A percentile compares a stretch with the other conserved stretches of the same genome.
Evolutionary conservation across 495 filamentous ascomycete species (phyloP).

Genomic region (Clavariopsis aquatica): DNA sequence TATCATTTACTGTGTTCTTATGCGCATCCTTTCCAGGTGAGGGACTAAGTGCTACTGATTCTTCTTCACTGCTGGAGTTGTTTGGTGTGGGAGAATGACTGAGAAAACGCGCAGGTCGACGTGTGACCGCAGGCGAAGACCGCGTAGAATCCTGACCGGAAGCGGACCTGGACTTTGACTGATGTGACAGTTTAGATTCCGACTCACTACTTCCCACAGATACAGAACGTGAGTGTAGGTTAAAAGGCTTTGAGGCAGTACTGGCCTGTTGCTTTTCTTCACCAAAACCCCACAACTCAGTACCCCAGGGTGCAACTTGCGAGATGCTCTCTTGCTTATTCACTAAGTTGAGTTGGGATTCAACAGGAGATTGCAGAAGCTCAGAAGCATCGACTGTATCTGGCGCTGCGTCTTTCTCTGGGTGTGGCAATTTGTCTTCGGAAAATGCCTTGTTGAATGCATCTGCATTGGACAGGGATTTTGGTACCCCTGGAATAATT

Average conservation of each 20-base stretch:
- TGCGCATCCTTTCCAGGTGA: not conserved
- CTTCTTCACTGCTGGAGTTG: slow-evolving; percentile 5
- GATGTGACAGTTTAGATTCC: not conserved
- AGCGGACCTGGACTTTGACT: slow-evolving; percentile 9
- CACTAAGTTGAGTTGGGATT: not conserved
- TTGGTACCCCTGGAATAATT: not conserved
- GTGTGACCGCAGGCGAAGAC: slow-evolving; percentile 8
- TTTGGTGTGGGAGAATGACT: slow-evolving; percentile 17
- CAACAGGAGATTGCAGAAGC: not conserved
- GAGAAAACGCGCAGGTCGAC: slow-evolving; percentile 16
- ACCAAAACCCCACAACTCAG: slow-evolving; percentile 8
- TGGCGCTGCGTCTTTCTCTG: not conserved
- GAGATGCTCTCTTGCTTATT: not conserved
- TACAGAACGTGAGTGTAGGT: not conserved
- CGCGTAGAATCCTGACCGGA: not conserved
- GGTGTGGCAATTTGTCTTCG: not conserved
- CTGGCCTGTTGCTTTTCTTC: not conserved
- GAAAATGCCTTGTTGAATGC: not conserved
- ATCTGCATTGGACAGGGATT: not conserved
- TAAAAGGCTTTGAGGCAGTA: not conserved
- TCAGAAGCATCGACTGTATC: not conserved
- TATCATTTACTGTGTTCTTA: not conserved
- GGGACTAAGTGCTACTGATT: not conserved
- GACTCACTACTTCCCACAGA: not conserved
- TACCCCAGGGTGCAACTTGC: slow-evolving; percentile 1